These are phyloP conservation scores for Lentinula boryana DNA, from an alignment of 768 basidiomycete genomes.

Conservation along the genomic window DNA sequence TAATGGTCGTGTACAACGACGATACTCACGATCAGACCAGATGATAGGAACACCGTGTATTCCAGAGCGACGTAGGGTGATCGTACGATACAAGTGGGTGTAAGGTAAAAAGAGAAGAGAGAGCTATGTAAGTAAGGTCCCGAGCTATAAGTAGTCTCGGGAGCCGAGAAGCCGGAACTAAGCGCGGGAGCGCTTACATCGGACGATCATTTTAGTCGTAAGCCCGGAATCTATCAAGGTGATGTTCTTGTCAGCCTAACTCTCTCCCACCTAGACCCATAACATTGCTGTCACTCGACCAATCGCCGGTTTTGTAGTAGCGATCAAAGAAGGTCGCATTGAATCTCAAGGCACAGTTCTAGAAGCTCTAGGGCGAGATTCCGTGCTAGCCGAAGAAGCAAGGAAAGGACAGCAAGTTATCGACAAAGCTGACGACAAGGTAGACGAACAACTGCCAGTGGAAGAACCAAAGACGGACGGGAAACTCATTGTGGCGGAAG, in stretches of 20 bases:
- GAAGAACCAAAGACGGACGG: slow-evolving; percentile 21
- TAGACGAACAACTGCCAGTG: slow-evolving; percentile 18
- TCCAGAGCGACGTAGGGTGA: no score
- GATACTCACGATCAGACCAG: no score
- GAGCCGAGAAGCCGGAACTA: no score
- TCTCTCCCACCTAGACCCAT: slow-evolving; percentile 29
- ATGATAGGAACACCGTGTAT: no score
- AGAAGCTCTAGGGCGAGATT: slow-evolving; percentile 32
- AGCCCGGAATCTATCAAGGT: slow-evolving; percentile 10
- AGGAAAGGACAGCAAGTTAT: slow-evolving; percentile 31
- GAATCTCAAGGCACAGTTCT: slow-evolving; percentile 36
- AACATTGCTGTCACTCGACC: slow-evolving; percentile 39
- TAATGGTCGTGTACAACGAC: no score
- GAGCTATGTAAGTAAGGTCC: no score
- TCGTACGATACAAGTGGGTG: no score
- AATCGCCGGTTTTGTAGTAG: slow-evolving; percentile 39
- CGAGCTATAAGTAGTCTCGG: no score
- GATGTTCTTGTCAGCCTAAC: background rate
- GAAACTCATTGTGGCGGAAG: slow-evolving; percentile 42
- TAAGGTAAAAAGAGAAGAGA: no score
- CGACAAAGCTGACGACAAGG: slow-evolving; percentile 13
- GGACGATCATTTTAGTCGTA: slow-evolving; percentile 82
- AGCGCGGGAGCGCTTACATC: no score
- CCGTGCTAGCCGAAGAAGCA: slow-evolving; percentile 39
- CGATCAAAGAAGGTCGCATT: slow-evolving; percentile 39